These are phyloP conservation scores for Aspergillus wentii DNA, from an alignment of 495 filamentous ascomycete genomes.

Conservation along the genomic window DNA sequence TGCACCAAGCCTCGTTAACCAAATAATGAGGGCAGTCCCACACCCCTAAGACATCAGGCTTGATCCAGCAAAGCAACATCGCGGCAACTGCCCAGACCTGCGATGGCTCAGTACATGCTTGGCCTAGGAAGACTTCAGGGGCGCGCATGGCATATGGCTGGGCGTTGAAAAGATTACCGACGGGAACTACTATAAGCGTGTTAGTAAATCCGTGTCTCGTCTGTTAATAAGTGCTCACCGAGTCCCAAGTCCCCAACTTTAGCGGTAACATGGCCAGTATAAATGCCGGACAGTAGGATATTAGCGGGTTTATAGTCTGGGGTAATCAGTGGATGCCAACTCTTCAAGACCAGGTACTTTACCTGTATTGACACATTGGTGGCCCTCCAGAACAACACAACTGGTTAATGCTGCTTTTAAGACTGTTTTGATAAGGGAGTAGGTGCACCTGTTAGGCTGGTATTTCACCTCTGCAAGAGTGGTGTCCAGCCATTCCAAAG, in stretches of 20 bases:
- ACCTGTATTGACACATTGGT: constrained; percentile 4
- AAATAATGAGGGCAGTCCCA: constrained; percentile 1
- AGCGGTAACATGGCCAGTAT: constrained; percentile 1
- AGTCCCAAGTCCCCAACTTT: constrained; percentile 5
- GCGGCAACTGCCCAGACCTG: constrained; percentile 7
- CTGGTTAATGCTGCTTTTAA: constrained; percentile 1
- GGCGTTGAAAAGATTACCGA: neutral
- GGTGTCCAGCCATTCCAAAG: constrained; percentile 7
- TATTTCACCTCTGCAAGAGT: constrained; percentile 8
- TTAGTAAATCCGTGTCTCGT: constrained; percentile 1
- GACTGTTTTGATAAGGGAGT: constrained; percentile 1
- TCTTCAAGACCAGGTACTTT: neutral
- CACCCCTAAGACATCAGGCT: constrained; percentile 3
- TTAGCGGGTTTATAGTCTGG: constrained; percentile 6
- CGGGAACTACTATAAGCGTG: constrained; percentile 1
- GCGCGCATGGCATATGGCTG: constrained; percentile 6
- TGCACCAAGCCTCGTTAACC: constrained; percentile 4
- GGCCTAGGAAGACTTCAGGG: constrained; percentile 4
- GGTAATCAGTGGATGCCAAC: neutral
- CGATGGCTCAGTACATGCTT: constrained; percentile 4
- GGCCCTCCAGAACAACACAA: constrained; percentile 3
- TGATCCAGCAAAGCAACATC: constrained; percentile 6
- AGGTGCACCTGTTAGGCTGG: neutral
- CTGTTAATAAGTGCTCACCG: constrained; percentile 1
- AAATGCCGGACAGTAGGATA: constrained; percentile 1